Evolutionary conservation across 306 rosid genomes (phyloP).

Genomic region (Pachyrhizus erosus): DNA sequence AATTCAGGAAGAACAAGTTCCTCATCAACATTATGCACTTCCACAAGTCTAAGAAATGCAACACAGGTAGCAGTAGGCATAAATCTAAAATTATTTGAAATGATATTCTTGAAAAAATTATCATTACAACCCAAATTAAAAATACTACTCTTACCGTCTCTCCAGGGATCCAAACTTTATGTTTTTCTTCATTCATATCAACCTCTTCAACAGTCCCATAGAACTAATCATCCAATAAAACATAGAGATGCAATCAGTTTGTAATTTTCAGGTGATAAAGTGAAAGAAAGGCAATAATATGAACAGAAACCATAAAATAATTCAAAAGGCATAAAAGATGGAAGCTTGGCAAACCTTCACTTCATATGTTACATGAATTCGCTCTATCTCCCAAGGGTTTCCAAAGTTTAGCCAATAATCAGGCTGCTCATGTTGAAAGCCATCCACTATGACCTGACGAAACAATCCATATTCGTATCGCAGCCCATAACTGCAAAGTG

Average conservation of each 20-base stretch:
- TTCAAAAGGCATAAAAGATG: constrained; percentile 31
- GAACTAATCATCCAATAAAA: constrained; percentile 61
- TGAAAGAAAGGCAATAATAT: constrained; percentile 20
- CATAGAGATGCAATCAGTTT: constrained; percentile 43
- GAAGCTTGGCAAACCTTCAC: constrained; percentile 63
- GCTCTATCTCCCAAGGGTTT: constrained; percentile 86
- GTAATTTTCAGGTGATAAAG: constrained; percentile 38
- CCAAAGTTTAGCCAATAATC: constrained; percentile 85
- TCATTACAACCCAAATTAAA: constrained; percentile 37
- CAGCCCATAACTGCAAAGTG: constrained; percentile 66
- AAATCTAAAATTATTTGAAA: constrained; percentile 22
- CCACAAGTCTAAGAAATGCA: constrained; percentile 36
- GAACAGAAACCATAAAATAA: constrained; percentile 18
- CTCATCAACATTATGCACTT: constrained; percentile 33
- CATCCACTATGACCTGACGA: constrained; percentile 75
- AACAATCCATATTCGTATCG: constrained; percentile 78
- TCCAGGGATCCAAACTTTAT: constrained; percentile 69
- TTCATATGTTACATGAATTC: constrained; percentile 72
- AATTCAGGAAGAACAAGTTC: constrained; percentile 27
- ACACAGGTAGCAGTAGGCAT: constrained; percentile 24
- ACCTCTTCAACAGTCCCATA: constrained; percentile 69
- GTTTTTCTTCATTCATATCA: constrained; percentile 51
- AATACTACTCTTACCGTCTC: constrained; percentile 61
- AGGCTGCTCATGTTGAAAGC: constrained; percentile 79
- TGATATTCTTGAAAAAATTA: constrained; percentile 18